These are phyloP conservation scores for Tieghemiomyces parasiticus DNA, from an alignment of 192 early-diverging fungal genomes.

Conservation along the genomic window DNA sequence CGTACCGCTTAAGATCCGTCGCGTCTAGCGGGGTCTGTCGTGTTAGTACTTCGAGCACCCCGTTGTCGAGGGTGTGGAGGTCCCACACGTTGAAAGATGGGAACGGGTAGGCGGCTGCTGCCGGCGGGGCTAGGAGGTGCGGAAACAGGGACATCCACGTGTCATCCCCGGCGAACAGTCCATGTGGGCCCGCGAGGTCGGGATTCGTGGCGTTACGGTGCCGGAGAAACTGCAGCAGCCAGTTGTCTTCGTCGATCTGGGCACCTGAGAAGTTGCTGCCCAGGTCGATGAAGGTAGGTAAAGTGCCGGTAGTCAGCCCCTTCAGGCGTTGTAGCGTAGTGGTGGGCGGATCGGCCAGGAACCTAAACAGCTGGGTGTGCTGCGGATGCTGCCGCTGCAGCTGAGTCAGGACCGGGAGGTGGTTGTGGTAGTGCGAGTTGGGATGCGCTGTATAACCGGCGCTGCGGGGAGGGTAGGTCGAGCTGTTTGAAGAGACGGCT, in stretches of 20 bases:
- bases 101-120: constrained; percentile 48
- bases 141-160: constrained; percentile 90
- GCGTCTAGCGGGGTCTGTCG: neutral
- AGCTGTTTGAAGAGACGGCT: constrained; percentile 28
- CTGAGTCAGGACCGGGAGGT: constrained; percentile 26
- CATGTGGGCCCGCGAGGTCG: too few relatives aligned
- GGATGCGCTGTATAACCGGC: neutral
- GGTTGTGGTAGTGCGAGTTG: constrained; percentile 23
- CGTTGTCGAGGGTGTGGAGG: constrained; percentile 86
- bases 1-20: neutral
- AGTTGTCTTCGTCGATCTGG: constrained; percentile 64
- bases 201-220: constrained; percentile 18
- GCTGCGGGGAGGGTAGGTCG: neutral
- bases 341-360: constrained; percentile 63
- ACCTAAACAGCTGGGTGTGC: constrained; percentile 46
- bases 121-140: constrained; percentile 30
- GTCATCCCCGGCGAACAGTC: constrained; percentile 88
- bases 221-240: constrained; percentile 40
- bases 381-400: constrained; percentile 31
- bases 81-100: constrained; percentile 72
- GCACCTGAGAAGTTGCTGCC: constrained; percentile 69
- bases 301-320: constrained; percentile 61
- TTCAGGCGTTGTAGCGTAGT: constrained; percentile 73
- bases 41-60: constrained; percentile 31
- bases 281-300: constrained; percentile 70